Base-by-base conservation (phyloP, 768 basidiomycete genomes). In the Trametes cubensis region DNA sequence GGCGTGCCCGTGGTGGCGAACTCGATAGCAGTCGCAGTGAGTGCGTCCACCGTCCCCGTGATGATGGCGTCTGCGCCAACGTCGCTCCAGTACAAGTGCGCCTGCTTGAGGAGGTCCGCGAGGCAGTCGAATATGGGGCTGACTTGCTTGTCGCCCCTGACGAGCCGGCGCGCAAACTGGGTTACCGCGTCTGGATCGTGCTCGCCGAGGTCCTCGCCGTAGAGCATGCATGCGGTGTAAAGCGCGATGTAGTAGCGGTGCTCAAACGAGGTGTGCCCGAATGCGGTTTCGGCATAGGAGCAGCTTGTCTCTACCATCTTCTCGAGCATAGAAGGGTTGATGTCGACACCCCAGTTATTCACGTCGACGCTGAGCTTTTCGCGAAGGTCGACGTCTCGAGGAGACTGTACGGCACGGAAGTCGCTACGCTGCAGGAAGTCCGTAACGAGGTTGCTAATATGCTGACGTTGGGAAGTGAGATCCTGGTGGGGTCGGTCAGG, bases 151-250 rank as follows among this genome's bases (percentile, higher is more conserved):
- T 69, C 38, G 14, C 67, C 69, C 5, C 40, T 39, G 1, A 76
- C 44, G 30, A 80, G 76, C 0, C 75, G 63, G 26, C 73, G 68
- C 21, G 73, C 75, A 68, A 82, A 82, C 13, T 65, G 63, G 15
- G 73, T 69, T 15, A 79, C 67, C 13, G 70, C 62, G 10, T 62
- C 63, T 14, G 61, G 55, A 55, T 76, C 74, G 30, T 60, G 45
- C 25, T 63, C 64, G 6, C 67, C 63, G 18, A 73, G 67, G 50
- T 82, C 80, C 61, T 82, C 81, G 30, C 75, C 60, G 39, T 67
- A 76, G 53, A 75, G 73, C 26, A 71, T 61, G 46, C 73, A 76
- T 0, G 79, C 73, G 2, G 80, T 81, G 61, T 73, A 81, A 18
- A 81, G 68, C 6, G 76, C 74, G 44, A 81, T 77, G 65, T 73